Evolutionary conservation across 2,329 filamentous ascomycete species (phyloP).

Genomic region (Biscogniauxia mediterranea): DNA sequence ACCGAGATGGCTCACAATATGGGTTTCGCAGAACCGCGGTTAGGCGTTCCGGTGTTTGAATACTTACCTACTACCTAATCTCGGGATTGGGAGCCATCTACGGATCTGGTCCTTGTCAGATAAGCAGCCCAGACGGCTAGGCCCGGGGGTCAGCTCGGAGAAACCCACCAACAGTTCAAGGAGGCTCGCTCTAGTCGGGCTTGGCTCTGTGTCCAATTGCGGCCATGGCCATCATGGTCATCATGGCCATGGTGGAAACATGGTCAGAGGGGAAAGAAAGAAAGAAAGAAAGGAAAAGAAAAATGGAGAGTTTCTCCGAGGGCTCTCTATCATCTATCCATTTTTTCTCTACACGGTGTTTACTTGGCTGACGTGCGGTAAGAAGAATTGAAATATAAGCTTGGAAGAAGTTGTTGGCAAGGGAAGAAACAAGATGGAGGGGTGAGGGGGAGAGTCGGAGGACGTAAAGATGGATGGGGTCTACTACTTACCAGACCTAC

Average conservation of each 20-base stretch:
- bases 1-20: neutral
- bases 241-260: neutral
- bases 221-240: too few relatives aligned
- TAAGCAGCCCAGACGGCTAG: neutral
- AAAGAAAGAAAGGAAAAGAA: neutral
- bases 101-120: neutral
- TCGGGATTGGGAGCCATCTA: neutral
- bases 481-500: too few relatives aligned
- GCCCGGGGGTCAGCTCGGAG: neutral
- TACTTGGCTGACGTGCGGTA: too few relatives aligned
- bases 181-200: neutral
- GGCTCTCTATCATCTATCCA: too few relatives aligned
- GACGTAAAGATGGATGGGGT: too few relatives aligned
- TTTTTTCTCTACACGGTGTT: too few relatives aligned
- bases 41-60: neutral
- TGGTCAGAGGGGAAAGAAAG: neutral
- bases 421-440: neutral
- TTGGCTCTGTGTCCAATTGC: neutral
- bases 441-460: neutral
- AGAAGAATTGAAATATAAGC: neutral
- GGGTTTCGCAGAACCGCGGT: neutral
- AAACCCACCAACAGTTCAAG: neutral
- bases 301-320: too few relatives aligned
- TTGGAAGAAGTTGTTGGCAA: neutral
- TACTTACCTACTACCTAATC: neutral